Evolutionary conservation across 2,329 filamentous ascomycete species (phyloP).

Genomic region (Clarireedia monteithiana): DNA sequence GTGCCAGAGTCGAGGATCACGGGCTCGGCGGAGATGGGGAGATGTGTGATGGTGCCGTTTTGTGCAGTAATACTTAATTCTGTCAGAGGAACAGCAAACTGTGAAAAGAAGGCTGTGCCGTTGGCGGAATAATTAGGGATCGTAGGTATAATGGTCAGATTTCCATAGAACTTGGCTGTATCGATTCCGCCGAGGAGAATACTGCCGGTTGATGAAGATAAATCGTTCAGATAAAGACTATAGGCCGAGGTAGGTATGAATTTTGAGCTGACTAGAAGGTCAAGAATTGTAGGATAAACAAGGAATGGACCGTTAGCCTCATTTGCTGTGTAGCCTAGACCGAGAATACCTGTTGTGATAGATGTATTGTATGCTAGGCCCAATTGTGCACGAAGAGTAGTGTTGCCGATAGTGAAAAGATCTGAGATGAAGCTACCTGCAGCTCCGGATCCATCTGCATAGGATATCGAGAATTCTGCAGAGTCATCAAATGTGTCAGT

Average conservation of each 20-base stretch:
- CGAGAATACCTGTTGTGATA: constrained; percentile 46
- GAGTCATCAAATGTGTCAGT: not conserved
- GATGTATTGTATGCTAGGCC: constrained; percentile 43
- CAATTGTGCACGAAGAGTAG: constrained; percentile 41
- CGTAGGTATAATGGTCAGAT: constrained; percentile 22
- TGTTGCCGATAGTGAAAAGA: constrained; percentile 34
- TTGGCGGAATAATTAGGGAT: constrained; percentile 11
- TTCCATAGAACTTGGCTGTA: constrained; percentile 36
- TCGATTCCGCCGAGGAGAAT: constrained; percentile 40
- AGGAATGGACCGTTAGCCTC: constrained; percentile 36
- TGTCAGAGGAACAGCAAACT: constrained; percentile 21
- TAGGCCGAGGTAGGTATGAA: constrained; percentile 36
- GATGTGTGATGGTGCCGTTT: constrained; percentile 3
- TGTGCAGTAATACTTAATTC: constrained; percentile 24
- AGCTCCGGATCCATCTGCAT: constrained; percentile 47
- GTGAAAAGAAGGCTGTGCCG: constrained; percentile 12
- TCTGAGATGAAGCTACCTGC: constrained; percentile 45
- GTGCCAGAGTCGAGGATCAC: constrained; percentile 58
- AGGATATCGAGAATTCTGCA: constrained; percentile 46
- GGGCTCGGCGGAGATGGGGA: constrained; percentile 31
- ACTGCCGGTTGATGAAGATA: constrained; percentile 23
- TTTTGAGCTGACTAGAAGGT: constrained; percentile 32
- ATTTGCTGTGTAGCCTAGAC: constrained; percentile 44
- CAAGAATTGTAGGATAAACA: constrained; percentile 24
- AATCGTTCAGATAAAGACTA: constrained; percentile 28